Evolutionary conservation across 352 stramenopile species (phyloP).

Genomic region (Globisporangium echinulatum): DNA sequence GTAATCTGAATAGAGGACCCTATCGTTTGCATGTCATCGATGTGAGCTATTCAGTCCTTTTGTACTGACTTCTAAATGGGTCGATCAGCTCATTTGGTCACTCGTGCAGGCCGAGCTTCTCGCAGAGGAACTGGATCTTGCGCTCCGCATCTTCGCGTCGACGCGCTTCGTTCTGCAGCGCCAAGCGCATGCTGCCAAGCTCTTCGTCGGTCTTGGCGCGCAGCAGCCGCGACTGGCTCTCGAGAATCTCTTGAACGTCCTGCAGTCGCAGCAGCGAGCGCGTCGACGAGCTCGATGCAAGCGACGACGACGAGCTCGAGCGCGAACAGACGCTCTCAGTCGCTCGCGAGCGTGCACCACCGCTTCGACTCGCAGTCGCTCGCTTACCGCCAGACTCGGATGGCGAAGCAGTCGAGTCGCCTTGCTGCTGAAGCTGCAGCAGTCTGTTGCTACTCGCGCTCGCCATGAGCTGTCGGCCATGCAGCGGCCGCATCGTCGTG

Average conservation of each 20-base stretch:
- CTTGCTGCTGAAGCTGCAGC: background rate
- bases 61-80: too few species aligned
- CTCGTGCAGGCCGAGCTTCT: conserved; percentile 30
- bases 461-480: background rate
- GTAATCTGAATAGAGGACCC: too few species aligned
- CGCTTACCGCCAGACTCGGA: background rate
- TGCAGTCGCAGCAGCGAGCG: conserved; percentile 26
- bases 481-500: background rate
- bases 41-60: too few species aligned
- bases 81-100: background rate
- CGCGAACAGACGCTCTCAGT: conserved; percentile 6
- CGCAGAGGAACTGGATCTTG: conserved; percentile 35
- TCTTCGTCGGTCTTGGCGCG: conserved; percentile 25
- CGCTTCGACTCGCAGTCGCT: conserved; percentile 1
- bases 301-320: conserved; percentile 4
- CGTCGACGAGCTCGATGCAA: conserved; percentile 15
- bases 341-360: conserved; percentile 1
- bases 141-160: conserved; percentile 33
- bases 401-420: too few species aligned
- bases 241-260: conserved; percentile 30
- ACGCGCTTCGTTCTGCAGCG: conserved; percentile 24
- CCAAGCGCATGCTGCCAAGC: conserved; percentile 19
- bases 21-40: too few species aligned
- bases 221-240: conserved; percentile 24
- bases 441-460: conserved; percentile 10